Percentiles rank a stretch among this genome's conserved stretches.
Conservation (phyloP, 2,329 filamentous ascomycete genomes). For the Alternaria rosae region DNA sequence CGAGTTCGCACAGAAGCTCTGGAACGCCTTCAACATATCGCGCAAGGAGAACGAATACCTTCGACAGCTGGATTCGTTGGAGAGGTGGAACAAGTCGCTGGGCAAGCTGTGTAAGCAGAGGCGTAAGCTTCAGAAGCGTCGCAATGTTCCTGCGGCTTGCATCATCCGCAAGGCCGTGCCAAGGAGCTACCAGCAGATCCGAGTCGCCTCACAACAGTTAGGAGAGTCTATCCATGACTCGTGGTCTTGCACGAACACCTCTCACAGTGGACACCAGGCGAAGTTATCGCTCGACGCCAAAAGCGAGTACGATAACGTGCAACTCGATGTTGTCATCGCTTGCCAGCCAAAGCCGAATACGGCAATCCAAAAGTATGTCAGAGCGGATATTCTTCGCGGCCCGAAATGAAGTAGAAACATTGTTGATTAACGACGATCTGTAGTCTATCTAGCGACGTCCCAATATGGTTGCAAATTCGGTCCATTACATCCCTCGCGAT, state of each 20-base stretch:
- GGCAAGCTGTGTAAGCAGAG: constrained; percentile 6
- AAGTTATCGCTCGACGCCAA: constrained; percentile 17
- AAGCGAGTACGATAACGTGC: constrained; percentile 4
- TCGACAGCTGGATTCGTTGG: constrained; percentile 8
- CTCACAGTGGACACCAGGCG: constrained; percentile 20
- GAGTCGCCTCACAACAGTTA: constrained; percentile 8
- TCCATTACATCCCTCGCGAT: constrained; percentile 6
- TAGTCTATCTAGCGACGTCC: background rate
- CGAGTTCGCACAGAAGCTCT: constrained; percentile 1
- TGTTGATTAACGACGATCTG: background rate
- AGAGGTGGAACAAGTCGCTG: constrained; percentile 15
- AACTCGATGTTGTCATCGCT: constrained; percentile 20
- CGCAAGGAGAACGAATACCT: constrained; percentile 9
- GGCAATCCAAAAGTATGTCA: constrained; percentile 2
- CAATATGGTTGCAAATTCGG: constrained; percentile 20
- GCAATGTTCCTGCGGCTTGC: background rate
- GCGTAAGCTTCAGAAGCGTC: constrained; percentile 6
- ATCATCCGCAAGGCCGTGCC: constrained; percentile 8
- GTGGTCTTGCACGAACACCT: constrained; percentile 22
- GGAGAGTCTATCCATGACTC: constrained; percentile 4
- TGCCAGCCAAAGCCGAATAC: constrained; percentile 7
- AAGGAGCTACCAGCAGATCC: constrained; percentile 6
- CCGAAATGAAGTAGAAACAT: background rate
- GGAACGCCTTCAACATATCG: constrained; percentile 1
- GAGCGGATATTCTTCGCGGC: background rate